phyloP scores from a whole-genome alignment of 768 basidiomycete species.

The Serpula lacrymans region DNA sequence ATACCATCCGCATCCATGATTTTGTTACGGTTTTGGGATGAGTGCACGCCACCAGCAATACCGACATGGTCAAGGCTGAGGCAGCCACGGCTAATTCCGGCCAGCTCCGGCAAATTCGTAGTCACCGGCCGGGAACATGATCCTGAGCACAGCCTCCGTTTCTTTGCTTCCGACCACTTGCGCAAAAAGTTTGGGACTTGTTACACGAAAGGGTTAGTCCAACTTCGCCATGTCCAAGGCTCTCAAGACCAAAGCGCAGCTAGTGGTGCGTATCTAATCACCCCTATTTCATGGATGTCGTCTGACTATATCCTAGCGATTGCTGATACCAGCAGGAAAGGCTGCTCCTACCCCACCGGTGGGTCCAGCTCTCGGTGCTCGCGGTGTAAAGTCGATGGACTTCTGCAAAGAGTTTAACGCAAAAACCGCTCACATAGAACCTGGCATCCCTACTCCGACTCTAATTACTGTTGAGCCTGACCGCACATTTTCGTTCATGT shows the following conservation, averaged over 20 bases:
- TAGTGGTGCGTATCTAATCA: slow-evolving; percentile 57
- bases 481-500: slow-evolving; percentile 90
- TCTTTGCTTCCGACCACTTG: no score
- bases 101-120: no score
- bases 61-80: no score
- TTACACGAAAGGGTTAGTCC: no score
- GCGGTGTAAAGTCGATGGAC: slow-evolving; percentile 99
- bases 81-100: no score
- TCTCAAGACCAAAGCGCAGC: slow-evolving; percentile 60
- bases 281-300: slow-evolving; percentile 8
- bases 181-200: no score
- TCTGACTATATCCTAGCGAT: slow-evolving; percentile 47
- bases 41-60: no score
- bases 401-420: slow-evolving; percentile 99
- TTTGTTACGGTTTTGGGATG: no score
- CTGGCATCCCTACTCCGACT: slow-evolving; percentile 88
- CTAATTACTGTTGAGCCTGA: slow-evolving; percentile 91
- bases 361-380: slow-evolving; percentile 94
- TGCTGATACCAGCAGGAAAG: slow-evolving; percentile 89
- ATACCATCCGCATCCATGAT: no score
- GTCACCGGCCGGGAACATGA: no score
- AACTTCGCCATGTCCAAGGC: slow-evolving; percentile 63
- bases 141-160: no score
- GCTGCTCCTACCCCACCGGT: slow-evolving; percentile 95
- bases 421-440: slow-evolving; percentile 83